A percentile compares a stretch with the other conserved stretches of the same genome.
Conservation (phyloP, 345 rosid genomes). For the Iberis pinnata region DNA sequence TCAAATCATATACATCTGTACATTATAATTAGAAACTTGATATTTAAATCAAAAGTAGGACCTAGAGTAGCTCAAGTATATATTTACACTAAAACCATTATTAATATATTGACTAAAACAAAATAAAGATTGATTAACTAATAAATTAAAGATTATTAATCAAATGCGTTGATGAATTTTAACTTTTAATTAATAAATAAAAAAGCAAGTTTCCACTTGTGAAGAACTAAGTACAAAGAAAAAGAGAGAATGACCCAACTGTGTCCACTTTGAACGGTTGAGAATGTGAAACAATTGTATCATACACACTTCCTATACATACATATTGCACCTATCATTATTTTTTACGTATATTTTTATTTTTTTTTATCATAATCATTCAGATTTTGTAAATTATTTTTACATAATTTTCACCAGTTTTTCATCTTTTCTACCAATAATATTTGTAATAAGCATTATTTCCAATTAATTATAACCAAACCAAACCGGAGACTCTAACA, state of each 20-base stretch:
- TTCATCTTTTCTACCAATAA: too few relatives aligned
- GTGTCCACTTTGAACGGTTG: conserved; percentile 27
- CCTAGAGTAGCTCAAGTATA: conserved; percentile 11
- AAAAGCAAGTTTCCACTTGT: conserved; percentile 28
- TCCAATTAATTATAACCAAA: too few relatives aligned
- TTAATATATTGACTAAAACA: too few relatives aligned
- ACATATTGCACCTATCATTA: too few relatives aligned
- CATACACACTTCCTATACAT: neutral
- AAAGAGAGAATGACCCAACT: neutral
- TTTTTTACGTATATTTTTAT: too few relatives aligned
- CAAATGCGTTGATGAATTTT: neutral
- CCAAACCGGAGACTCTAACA: too few relatives aligned
- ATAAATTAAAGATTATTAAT: conserved; percentile 1
- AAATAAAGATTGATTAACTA: neutral
- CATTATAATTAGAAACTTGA: conserved; percentile 6
- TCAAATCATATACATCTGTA: conserved; percentile 12
- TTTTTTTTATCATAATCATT: too few relatives aligned
- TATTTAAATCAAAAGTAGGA: conserved; percentile 13
- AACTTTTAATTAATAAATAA: neutral
- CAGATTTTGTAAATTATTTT: too few relatives aligned
- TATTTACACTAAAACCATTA: neutral
- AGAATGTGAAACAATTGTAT: conserved; percentile 16
- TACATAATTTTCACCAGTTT: too few relatives aligned
- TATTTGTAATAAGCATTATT: too few relatives aligned
- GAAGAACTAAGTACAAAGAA: conserved; percentile 23